Conservation (phyloP, 345 rosid genomes). For the Capsella bursapastoris region DNA sequence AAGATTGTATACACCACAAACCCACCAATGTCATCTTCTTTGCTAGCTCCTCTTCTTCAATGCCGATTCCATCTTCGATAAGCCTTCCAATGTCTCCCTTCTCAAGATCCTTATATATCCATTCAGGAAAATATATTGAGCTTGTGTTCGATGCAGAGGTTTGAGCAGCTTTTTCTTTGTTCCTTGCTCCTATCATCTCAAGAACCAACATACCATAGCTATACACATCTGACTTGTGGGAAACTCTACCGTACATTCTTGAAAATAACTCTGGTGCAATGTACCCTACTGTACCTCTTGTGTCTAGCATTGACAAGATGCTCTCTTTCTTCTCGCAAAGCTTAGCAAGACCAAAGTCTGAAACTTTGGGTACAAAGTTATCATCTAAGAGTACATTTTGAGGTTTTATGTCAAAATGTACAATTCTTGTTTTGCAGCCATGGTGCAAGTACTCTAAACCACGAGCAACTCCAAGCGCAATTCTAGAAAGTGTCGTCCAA, state of each 20-base stretch:
- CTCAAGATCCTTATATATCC: constrained; percentile 46
- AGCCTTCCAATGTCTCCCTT: not conserved
- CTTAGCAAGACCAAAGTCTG: constrained; percentile 57
- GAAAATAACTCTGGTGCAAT: constrained; percentile 52
- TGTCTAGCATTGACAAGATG: constrained; percentile 39
- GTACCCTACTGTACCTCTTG: constrained; percentile 55
- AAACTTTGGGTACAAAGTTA: constrained; percentile 48
- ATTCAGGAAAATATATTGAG: constrained; percentile 47
- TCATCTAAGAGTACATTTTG: constrained; percentile 51
- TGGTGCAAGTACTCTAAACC: constrained; percentile 55
- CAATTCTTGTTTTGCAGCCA: constrained; percentile 54
- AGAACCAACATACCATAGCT: constrained; percentile 60
- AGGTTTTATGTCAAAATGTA: constrained; percentile 58
- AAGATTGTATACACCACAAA: constrained; percentile 48
- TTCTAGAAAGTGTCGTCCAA: constrained; percentile 27
- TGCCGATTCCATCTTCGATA: not conserved
- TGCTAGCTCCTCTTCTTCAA: constrained; percentile 25
- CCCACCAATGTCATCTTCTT: constrained; percentile 45
- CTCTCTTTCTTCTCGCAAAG: constrained; percentile 45
- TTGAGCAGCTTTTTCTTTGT: not conserved
- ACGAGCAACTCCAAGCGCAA: constrained; percentile 48
- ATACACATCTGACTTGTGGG: constrained; percentile 56
- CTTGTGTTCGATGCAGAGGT: constrained; percentile 27
- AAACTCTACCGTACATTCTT: constrained; percentile 45
- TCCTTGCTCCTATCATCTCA: constrained; percentile 50